Base-by-base conservation (phyloP, 768 basidiomycete species). In the Imleria badia region DNA sequence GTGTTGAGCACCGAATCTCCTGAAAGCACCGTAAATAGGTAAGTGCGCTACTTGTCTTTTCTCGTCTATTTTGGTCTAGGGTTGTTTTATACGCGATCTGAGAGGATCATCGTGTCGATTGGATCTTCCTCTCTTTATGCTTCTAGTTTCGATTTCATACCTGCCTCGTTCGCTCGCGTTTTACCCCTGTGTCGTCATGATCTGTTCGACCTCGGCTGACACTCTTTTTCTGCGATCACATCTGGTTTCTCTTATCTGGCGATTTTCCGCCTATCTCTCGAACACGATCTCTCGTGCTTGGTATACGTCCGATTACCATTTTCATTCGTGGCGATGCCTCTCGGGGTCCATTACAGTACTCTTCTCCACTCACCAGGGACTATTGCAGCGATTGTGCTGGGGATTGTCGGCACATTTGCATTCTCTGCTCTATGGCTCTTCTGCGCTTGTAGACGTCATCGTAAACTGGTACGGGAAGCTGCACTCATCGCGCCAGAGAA, bases 371-470 rank as follows among this genome's bases (percentile, higher is more conserved):
- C 66, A 12, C 63, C 70, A 2, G 65, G 68, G 26, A 45, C 63
- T 15, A 55, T 72, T 5, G 56, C 51, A 8, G 70, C 47, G 7
- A 52, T 70, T 13, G 58, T 61, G 3, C 55, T 70, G 14, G 70
- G 70, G 20, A 48, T 68, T 15, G 44, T 61, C 6, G 69, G 68
- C 26, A 56, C 63, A 4, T 17, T 68, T 45, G 64, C 65, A 14
- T 70, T 71, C 39, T 55, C 63, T 3, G 50, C 40, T 35, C 57
- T 70, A 5, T 72, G 68, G 70, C 60, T 72, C 17, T 66, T 68
- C 36, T 70, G 69, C n/a, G 68, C 70, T 39, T 64, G 66, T 26
- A 62, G 65, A 48, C 68, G 70, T 26, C 66, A 63, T 53, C 71
- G 63, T 29, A 46, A 52, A 29, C 53, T 70, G 20, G 42, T 45